Percentiles rank a stretch among this genome's conserved stretches.
Evolutionary conservation across 805 yeast genomes (phyloP).

Genomic region (Zygosaccharomyces bisporus): DNA sequence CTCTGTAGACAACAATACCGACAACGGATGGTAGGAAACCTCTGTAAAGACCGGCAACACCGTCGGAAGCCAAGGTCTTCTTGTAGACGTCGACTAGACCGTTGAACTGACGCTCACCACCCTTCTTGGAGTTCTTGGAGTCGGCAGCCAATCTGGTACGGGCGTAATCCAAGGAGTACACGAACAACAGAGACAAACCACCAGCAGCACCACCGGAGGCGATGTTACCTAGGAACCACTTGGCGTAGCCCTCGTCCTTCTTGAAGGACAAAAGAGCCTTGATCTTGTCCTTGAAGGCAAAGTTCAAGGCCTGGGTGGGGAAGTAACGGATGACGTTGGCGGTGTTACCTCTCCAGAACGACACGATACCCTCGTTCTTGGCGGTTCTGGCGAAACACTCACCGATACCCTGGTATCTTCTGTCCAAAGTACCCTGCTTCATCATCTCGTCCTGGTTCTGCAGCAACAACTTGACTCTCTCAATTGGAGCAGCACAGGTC

Average conservation of each 20-base stretch:
- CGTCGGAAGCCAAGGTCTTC: constrained; percentile 92
- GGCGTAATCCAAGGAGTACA: constrained; percentile 96
- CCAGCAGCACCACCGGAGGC: constrained; percentile 99
- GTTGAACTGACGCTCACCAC: constrained; percentile 95
- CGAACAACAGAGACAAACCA: constrained; percentile 90
- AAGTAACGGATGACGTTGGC: constrained; percentile 98
- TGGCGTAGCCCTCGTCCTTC: constrained; percentile 90
- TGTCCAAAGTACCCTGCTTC: constrained; percentile 92
- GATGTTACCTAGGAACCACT: constrained; percentile 96
- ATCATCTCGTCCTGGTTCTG: constrained; percentile 98
- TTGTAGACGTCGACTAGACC: constrained; percentile 95
- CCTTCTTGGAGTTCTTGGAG: constrained; percentile 79
- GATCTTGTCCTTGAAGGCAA: constrained; percentile 97
- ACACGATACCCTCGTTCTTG: constrained; percentile 82
- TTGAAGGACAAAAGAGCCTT: constrained; percentile 95
- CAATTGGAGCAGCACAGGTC: constrained; percentile 97
- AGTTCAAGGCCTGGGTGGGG: constrained; percentile 99
- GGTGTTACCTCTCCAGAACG: constrained; percentile 99
- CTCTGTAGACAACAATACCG: constrained; percentile 98
- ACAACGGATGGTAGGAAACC: constrained; percentile 98
- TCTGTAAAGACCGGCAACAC: constrained; percentile 98
- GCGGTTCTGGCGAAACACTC: constrained; percentile 96
- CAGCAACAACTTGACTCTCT: constrained; percentile 92
- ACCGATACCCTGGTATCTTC: constrained; percentile 80
- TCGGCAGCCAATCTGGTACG: constrained; percentile 99